These are phyloP conservation scores for Cryptosporidium sp. DNA, from an alignment of 169 alveolate genomes.

Conservation along the genomic window DNA sequence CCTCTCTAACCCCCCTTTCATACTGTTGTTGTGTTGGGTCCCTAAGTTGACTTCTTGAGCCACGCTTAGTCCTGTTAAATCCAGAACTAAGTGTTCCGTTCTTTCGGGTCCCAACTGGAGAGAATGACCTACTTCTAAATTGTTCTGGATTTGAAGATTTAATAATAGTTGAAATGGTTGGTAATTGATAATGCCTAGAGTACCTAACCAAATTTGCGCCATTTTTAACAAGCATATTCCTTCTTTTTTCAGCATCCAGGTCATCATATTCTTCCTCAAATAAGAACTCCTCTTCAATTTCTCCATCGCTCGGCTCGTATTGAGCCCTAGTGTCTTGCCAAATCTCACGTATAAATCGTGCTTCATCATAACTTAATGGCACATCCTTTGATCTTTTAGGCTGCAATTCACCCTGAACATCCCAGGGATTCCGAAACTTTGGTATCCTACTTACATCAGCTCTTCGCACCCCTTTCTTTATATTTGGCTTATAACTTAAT, in stretches of 20 bases:
- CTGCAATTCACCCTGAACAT: neutral
- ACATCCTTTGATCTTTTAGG: conserved; percentile 21
- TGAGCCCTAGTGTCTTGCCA: conserved; percentile 76
- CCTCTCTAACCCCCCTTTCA: neutral
- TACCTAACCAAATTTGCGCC: conserved; percentile 70
- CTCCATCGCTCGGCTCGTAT: conserved; percentile 72
- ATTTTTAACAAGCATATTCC: conserved; percentile 23
- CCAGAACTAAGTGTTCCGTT: neutral
- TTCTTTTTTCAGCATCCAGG: conserved; percentile 47
- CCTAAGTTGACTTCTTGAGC: neutral
- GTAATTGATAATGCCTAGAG: conserved; percentile 62
- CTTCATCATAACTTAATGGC: conserved; percentile 65
- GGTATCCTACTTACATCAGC: conserved; percentile 57
- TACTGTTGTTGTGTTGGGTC: neutral
- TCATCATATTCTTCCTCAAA: conserved; percentile 72
- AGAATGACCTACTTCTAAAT: conserved; percentile 64
- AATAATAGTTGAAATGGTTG: conserved; percentile 61
- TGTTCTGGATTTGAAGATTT: conserved; percentile 71
- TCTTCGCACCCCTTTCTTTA: conserved; percentile 4
- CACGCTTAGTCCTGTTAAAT: neutral
- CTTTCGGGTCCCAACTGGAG: conserved; percentile 1
- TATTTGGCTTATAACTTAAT: conserved; percentile 18
- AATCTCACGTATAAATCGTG: conserved; percentile 66
- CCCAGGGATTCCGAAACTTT: conserved; percentile 65
- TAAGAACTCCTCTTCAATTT: conserved; percentile 58